phyloP scores from a whole-genome alignment of 371 early-diverging fungal genomes.

The Capillidium heterosporum region DNA sequence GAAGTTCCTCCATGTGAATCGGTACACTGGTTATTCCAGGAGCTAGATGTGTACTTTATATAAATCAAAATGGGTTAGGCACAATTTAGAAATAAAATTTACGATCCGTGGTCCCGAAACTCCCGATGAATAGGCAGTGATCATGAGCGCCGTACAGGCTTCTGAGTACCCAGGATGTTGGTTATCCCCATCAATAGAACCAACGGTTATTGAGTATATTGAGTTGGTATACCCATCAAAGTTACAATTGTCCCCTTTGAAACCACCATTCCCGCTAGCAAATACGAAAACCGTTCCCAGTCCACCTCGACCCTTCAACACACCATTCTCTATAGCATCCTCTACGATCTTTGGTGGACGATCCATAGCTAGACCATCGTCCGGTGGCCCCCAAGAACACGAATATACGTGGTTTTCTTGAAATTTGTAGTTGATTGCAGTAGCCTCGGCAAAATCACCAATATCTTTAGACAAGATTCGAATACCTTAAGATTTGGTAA shows the following conservation, averaged over 20 bases:
- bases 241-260: constrained; percentile 75
- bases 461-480: constrained; percentile 78
- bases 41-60: constrained; percentile 68
- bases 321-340: constrained; percentile 67
- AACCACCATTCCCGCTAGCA: constrained; percentile 89
- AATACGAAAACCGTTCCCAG: constrained; percentile 83
- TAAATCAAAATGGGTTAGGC: background rate
- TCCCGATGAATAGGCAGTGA: constrained; percentile 65
- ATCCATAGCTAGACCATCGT: constrained; percentile 77
- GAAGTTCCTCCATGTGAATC: constrained; percentile 84
- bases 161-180: constrained; percentile 78
- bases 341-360: constrained; percentile 61
- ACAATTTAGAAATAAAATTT: background rate
- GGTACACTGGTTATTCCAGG: constrained; percentile 48
- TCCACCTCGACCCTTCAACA: constrained; percentile 65
- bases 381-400: constrained; percentile 91
- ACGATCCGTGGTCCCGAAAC: background rate
- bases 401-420: constrained; percentile 83
- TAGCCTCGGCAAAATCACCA: constrained; percentile 79
- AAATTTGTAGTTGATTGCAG: constrained; percentile 67
- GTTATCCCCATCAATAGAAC: constrained; percentile 61
- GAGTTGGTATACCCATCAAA: constrained; percentile 94
- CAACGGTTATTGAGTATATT: constrained; percentile 85
- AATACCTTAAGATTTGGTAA: constrained; percentile 26
- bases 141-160: constrained; percentile 72